Evolutionary conservation across 495 filamentous ascomycete species (phyloP).

Genomic region (Rhizodiscina lignyota): DNA sequence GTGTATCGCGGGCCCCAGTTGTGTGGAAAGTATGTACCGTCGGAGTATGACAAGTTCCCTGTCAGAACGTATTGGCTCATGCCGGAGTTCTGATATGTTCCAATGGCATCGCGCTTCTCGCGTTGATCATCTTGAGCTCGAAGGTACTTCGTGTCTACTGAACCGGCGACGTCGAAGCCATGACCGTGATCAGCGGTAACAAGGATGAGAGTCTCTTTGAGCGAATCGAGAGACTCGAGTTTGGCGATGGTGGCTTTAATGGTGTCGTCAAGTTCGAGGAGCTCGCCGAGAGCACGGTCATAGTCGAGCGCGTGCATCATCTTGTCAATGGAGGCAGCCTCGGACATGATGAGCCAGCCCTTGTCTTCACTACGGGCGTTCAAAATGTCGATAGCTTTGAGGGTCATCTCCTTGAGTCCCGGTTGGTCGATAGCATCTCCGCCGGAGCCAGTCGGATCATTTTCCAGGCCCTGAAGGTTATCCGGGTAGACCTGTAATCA

Average conservation of each 20-base stretch:
- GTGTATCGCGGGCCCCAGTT: slow-evolving; percentile 68
- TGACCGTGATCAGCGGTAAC: slow-evolving; percentile 67
- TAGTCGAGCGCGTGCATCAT: slow-evolving; percentile 66
- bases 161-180: slow-evolving; percentile 50
- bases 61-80: slow-evolving; percentile 46
- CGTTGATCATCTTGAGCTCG: slow-evolving; percentile 37
- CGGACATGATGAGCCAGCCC: slow-evolving; percentile 63
- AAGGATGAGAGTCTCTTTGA: slow-evolving; percentile 51
- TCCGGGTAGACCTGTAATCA: slow-evolving; percentile 41
- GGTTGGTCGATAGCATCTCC: slow-evolving; percentile 47
- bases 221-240: slow-evolving; percentile 34
- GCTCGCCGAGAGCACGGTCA: slow-evolving; percentile 55
- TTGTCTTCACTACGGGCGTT: slow-evolving; percentile 40
- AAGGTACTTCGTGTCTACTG: slow-evolving; percentile 42
- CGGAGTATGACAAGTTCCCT: slow-evolving; percentile 32
- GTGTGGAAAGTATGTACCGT: slow-evolving; percentile 49
- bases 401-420: slow-evolving; percentile 65
- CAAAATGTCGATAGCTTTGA: slow-evolving; percentile 60
- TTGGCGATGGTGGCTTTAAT: slow-evolving; percentile 47
- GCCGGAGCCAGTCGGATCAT: slow-evolving; percentile 42
- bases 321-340: slow-evolving; percentile 65
- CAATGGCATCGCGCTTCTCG: slow-evolving; percentile 48
- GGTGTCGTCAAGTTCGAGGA: slow-evolving; percentile 62
- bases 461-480: slow-evolving; percentile 40
- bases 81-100: slow-evolving; percentile 47